Conservation (phyloP, 2,329 filamentous ascomycete genomes). For the Dactylellina parvicollis region DNA sequence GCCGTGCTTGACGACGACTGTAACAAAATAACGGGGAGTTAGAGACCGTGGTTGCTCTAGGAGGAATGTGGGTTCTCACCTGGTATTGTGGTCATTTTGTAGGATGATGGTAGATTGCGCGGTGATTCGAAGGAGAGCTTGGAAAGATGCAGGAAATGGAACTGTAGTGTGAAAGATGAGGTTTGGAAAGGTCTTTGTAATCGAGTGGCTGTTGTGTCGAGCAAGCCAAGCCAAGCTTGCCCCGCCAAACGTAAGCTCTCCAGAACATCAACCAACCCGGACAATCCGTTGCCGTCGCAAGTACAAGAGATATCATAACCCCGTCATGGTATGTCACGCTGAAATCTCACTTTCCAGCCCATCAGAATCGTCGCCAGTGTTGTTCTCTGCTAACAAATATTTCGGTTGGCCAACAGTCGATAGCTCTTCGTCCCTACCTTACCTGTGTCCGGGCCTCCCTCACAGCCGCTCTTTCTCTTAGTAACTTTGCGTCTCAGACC, state of each 20-base stretch:
- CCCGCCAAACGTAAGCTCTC: conserved; percentile 35
- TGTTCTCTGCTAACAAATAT: not conserved
- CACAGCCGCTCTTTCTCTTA: conserved; percentile 89
- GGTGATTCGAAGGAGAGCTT: not conserved
- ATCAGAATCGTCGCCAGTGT: not conserved
- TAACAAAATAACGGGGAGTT: not conserved
- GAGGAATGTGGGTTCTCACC: not conserved
- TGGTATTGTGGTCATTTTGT: conserved; percentile 47
- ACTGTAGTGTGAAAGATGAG: not conserved
- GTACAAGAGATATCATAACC: not conserved
- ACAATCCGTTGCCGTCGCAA: not conserved
- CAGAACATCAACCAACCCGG: not conserved
- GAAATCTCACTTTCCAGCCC: not conserved
- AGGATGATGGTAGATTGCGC: too few species aligned
- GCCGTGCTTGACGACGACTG: conserved; percentile 92
- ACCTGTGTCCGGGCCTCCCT: conserved; percentile 94
- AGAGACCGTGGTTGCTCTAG: not conserved
- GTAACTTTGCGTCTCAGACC: conserved; percentile 97
- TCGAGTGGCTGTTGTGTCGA: conserved; percentile 7
- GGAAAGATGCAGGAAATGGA: not conserved
- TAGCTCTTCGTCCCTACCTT: conserved; percentile 95
- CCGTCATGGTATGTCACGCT: conserved; percentile 27
- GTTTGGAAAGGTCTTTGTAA: not conserved
- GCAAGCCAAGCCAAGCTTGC: conserved; percentile 30
- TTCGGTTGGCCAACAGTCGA: conserved; percentile 70